Percentiles rank a stretch among this genome's conserved stretches.
phyloP scores from a whole-genome alignment of 116 monocot species.

The Dioscorea cayenensis region DNA sequence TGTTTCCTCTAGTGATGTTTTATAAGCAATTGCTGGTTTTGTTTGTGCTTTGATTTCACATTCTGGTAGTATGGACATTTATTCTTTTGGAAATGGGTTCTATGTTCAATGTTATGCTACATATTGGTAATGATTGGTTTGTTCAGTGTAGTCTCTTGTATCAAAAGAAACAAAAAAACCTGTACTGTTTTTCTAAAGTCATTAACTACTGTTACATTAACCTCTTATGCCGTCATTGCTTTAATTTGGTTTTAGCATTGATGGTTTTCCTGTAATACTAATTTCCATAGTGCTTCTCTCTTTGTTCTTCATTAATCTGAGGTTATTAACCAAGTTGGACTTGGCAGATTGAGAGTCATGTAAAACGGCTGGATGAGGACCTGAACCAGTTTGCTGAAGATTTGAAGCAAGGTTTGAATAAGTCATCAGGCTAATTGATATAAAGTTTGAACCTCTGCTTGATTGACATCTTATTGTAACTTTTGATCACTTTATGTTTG shows the following conservation, averaged over 20 bases:
- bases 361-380: constrained; percentile 95
- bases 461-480: neutral
- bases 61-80: neutral
- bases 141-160: neutral
- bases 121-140: neutral
- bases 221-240: too few species aligned
- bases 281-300: neutral
- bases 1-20: neutral
- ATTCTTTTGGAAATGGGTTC: neutral
- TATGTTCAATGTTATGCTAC: neutral
- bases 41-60: neutral
- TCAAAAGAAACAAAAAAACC: neutral
- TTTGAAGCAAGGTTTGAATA: constrained; percentile 81
- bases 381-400: constrained; percentile 93
- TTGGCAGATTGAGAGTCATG: constrained; percentile 90
- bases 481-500: neutral
- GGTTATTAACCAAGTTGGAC: neutral
- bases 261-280: neutral
- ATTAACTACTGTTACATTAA: too few species aligned
- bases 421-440: neutral
- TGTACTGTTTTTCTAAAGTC: too few species aligned
- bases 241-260: too few species aligned
- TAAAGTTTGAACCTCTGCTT: neutral
- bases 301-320: neutral
- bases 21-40: neutral